A percentile compares a stretch with the other conserved stretches of the same genome.
Conservation (phyloP, 345 rosid species). For the Bruguiera gymnorhiza region DNA sequence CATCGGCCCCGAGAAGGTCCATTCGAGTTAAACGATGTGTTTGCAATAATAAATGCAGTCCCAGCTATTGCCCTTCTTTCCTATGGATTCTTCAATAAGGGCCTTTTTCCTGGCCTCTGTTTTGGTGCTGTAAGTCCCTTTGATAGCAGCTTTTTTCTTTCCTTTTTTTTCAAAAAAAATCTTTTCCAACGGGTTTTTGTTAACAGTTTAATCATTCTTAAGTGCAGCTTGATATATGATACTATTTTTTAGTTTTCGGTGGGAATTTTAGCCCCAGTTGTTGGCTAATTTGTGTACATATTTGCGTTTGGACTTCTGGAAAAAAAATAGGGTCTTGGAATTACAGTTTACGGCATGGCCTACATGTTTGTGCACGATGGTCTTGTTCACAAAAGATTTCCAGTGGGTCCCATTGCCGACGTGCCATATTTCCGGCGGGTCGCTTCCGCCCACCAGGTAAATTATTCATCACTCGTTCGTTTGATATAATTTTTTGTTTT, state of each 20-base stretch:
- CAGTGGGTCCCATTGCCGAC: slow-evolving; percentile 61
- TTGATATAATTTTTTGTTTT: neutral
- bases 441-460: slow-evolving; percentile 68
- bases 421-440: slow-evolving; percentile 57
- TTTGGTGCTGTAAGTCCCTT: slow-evolving; percentile 52
- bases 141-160: neutral
- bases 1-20: slow-evolving; percentile 60
- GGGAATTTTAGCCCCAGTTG: too few species aligned
- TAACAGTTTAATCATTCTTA: too few species aligned
- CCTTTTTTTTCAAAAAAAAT: neutral
- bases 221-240: too few species aligned
- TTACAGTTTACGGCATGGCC: slow-evolving; percentile 67
- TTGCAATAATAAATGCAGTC: slow-evolving; percentile 53
- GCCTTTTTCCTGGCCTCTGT: slow-evolving; percentile 60
- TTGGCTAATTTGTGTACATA: too few species aligned
- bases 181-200: neutral
- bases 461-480: neutral
- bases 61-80: slow-evolving; percentile 54
- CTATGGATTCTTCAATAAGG: slow-evolving; percentile 49
- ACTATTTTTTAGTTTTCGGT: too few species aligned
- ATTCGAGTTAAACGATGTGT: slow-evolving; percentile 57
- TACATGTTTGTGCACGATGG: slow-evolving; percentile 78
- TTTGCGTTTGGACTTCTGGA: neutral
- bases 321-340: slow-evolving; percentile 50
- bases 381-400: slow-evolving; percentile 66